Evolutionary conservation across 768 basidiomycete species (phyloP).

Genomic region (Hygrocybe coccinea): DNA sequence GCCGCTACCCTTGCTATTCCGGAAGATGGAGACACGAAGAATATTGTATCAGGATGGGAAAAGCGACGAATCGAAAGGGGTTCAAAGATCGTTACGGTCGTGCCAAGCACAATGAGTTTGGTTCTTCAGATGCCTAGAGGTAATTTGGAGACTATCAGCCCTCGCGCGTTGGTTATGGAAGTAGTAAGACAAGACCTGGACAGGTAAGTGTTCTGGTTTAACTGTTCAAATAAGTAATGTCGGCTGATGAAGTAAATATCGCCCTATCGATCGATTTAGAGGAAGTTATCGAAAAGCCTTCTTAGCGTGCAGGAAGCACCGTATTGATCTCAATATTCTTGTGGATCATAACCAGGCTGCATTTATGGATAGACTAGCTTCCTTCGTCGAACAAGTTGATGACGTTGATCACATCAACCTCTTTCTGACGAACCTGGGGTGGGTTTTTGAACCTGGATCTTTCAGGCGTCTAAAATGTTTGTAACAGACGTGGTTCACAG

Average conservation of each 20-base stretch:
- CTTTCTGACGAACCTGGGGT: conserved; percentile 85
- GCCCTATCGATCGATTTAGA: conserved; percentile 44
- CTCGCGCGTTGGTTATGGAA: conserved; percentile 84
- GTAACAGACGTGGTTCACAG: conserved; percentile 53
- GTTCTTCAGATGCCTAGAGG: conserved; percentile 98
- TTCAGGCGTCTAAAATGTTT: conserved; percentile 6
- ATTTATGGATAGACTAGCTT: conserved; percentile 58
- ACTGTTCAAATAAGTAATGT: background rate
- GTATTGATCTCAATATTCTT: conserved; percentile 86
- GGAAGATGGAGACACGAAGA: conserved; percentile 28
- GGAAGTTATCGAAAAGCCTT: conserved; percentile 83
- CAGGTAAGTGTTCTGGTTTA: conserved; percentile 42
- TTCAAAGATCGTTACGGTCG: conserved; percentile 79
- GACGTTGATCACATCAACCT: conserved; percentile 92
- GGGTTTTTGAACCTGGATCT: conserved; percentile 17
- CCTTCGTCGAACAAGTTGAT: conserved; percentile 78
- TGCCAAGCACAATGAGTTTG: conserved; percentile 82
- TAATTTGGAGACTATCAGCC: conserved; percentile 93
- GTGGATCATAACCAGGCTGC: conserved; percentile 69
- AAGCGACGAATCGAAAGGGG: conserved; percentile 84
- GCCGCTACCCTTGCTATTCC: conserved; percentile 18
- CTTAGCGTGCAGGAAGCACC: conserved; percentile 84
- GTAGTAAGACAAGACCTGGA: conserved; percentile 75
- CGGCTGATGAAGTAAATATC: background rate
- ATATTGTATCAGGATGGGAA: conserved; percentile 45